Evolutionary conservation across 495 filamentous ascomycete species (phyloP).

Genomic region (Lasiosphaeris hirsuta): DNA sequence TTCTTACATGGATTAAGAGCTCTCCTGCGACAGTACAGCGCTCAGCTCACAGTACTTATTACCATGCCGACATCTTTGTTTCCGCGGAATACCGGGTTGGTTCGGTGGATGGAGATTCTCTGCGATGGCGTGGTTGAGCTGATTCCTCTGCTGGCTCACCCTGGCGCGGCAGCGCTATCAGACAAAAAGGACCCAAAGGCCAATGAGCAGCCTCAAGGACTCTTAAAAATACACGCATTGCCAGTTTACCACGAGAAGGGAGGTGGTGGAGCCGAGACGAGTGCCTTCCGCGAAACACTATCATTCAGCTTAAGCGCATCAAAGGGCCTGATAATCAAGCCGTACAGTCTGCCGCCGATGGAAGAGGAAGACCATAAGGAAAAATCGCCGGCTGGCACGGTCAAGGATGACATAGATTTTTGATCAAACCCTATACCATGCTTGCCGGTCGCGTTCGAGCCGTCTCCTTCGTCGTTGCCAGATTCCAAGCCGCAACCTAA

Average conservation of each 20-base stretch:
- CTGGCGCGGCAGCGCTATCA: slow-evolving; percentile 45
- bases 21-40: slow-evolving; percentile 63
- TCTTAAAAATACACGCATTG: slow-evolving; percentile 76
- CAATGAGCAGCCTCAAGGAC: slow-evolving; percentile 79
- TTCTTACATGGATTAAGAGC: slow-evolving; percentile 80
- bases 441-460: no score
- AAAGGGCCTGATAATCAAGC: slow-evolving; percentile 76
- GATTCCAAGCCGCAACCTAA: neutral
- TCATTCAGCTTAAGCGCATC: slow-evolving; percentile 84
- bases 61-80: slow-evolving; percentile 79
- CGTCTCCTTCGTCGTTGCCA: neutral
- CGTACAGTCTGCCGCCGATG: slow-evolving; percentile 86
- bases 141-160: slow-evolving; percentile 72
- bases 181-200: slow-evolving; percentile 42
- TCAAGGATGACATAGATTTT: slow-evolving; percentile 33
- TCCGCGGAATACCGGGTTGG: slow-evolving; percentile 71
- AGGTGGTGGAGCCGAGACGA: slow-evolving; percentile 65
- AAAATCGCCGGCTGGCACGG: slow-evolving; percentile 36
- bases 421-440: slow-evolving; percentile 9
- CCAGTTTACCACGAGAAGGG: slow-evolving; percentile 87
- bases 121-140: slow-evolving; percentile 86
- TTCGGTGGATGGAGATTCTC: slow-evolving; percentile 85
- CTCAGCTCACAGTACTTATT: slow-evolving; percentile 67
- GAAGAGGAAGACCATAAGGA: slow-evolving; percentile 73
- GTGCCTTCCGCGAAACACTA: slow-evolving; percentile 74